Conservation (phyloP, 2,329 filamentous ascomycete species). For the Lizonia empirigonia region DNA sequence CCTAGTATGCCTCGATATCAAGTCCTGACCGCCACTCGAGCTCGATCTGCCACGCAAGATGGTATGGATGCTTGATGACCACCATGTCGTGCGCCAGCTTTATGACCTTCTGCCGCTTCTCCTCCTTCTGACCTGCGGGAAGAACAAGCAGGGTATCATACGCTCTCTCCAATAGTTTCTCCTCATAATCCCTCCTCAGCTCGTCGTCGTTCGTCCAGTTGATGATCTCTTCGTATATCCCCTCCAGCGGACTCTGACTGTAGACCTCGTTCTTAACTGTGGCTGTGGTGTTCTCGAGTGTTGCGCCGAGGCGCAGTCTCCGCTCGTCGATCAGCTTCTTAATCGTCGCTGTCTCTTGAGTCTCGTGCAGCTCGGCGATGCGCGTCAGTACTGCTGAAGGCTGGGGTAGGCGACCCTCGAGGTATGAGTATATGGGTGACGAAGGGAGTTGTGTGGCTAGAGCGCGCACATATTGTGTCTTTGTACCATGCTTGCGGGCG, state of each 20-base stretch:
- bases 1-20: constrained; percentile 37
- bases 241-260: constrained; percentile 74
- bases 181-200: constrained; percentile 80
- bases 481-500: constrained; percentile 73
- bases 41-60: constrained; percentile 87
- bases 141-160: constrained; percentile 77
- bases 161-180: constrained; percentile 82
- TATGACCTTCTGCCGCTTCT: constrained; percentile 73
- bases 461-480: constrained; percentile 74
- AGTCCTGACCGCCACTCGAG: constrained; percentile 77
- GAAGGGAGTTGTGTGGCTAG: constrained; percentile 78
- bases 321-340: constrained; percentile 90
- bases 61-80: constrained; percentile 89
- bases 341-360: constrained; percentile 85
- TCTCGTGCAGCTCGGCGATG: constrained; percentile 81
- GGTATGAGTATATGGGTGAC: constrained; percentile 77
- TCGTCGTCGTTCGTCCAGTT: constrained; percentile 92
- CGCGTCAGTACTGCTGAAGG: constrained; percentile 81
- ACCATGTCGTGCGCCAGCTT: constrained; percentile 90
- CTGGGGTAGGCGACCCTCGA: constrained; percentile 83
- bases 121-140: constrained; percentile 68
- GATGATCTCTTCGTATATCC: constrained; percentile 80
- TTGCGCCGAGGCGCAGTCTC: constrained; percentile 83
- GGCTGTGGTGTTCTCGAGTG: constrained; percentile 77
- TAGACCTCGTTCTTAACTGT: constrained; percentile 90